These are phyloP conservation scores for Eucalyptus sp. DNA, from an alignment of 345 rosid species.

Conservation along the genomic window DNA sequence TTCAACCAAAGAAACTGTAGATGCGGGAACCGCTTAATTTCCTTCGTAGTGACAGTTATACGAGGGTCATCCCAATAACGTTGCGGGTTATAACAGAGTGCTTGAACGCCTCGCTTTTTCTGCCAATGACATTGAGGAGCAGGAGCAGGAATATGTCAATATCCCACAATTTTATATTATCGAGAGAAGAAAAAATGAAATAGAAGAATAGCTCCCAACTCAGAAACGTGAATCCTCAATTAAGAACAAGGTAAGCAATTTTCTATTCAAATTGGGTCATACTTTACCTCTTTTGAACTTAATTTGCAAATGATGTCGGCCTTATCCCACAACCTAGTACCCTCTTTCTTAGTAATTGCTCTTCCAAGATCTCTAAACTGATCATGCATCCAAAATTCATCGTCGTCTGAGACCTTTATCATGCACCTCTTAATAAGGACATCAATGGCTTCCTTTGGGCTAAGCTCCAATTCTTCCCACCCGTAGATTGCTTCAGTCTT, in stretches of 20 bases:
- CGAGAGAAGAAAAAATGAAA: neutral
- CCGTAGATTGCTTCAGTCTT: rapidly evolving
- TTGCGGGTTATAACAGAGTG: neutral
- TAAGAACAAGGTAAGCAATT: neutral
- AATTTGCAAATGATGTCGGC: rapidly evolving
- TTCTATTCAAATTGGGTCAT: neutral
- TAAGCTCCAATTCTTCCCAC: neutral
- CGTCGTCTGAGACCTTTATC: rapidly evolving
- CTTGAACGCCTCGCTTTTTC: neutral
- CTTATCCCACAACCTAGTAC: rapidly evolving
- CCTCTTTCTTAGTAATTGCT: neutral
- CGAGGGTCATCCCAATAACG: no score
- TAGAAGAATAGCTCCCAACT: rapidly evolving
- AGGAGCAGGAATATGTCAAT: neutral
- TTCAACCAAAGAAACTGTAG: rapidly evolving
- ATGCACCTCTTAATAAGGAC: rapidly evolving
- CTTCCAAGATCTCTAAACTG: neutral
- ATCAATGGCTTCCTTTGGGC: rapidly evolving
- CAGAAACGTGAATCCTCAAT: neutral
- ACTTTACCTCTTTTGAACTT: rapidly evolving
- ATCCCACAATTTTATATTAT: neutral
- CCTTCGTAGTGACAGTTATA: rapidly evolving
- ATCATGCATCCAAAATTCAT: rapidly evolving
- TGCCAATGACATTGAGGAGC: neutral
- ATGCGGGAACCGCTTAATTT: neutral